Evolutionary conservation across 495 filamentous ascomycete genomes (phyloP), one percentile per base, ranked within the genome.

Genomic region (Penicillium parvum): DNA sequence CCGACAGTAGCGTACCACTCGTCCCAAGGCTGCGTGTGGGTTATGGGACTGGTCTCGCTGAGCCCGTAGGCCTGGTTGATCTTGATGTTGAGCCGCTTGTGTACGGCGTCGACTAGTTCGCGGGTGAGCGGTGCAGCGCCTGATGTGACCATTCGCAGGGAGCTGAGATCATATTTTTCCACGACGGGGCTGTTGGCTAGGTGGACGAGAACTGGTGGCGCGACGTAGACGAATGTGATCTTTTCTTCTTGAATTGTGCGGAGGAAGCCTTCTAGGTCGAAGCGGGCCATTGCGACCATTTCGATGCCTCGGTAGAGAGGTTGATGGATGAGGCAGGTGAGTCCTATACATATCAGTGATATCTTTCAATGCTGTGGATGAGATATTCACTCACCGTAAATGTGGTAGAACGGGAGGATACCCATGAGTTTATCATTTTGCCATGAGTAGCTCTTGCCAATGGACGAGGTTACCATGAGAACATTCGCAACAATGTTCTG

Each of bases 51-150:
- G 5, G 76, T 77, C 48, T 83, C 78, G 1, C 82, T 88, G 72
- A 89, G 80, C 7, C 87, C 86, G 75, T 84, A 91, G 1, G 79
- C 86, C 53, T 91, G 86, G 26, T 77, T 81, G 1, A 88, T 65
- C 29, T 77, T 77, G 15, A 95, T 65, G 12, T 75, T 73, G 15
- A 86, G 64, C 1, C 86, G 72, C 5, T 73, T 48, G 66, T 85
- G 83, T 4, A 88, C 75, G 12, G 79, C 73, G 25, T 86, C 73
- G 2, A 87, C 81, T 1, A 96, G 68, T 29, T 94, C 87, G 11
- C 67, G 61, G 0, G 83, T 85, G 12, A 95, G 60, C 0, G 90
- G 88, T 0, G 90, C 90, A 2, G 86, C 90, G 5, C 84, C 90
- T 3, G 79, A 88, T 55, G 82, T 87, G 54, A 90, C 61, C 77